These are phyloP conservation scores for Neofusicoccum ribis DNA, from an alignment of 2,329 filamentous ascomycete genomes.

Conservation along the genomic window DNA sequence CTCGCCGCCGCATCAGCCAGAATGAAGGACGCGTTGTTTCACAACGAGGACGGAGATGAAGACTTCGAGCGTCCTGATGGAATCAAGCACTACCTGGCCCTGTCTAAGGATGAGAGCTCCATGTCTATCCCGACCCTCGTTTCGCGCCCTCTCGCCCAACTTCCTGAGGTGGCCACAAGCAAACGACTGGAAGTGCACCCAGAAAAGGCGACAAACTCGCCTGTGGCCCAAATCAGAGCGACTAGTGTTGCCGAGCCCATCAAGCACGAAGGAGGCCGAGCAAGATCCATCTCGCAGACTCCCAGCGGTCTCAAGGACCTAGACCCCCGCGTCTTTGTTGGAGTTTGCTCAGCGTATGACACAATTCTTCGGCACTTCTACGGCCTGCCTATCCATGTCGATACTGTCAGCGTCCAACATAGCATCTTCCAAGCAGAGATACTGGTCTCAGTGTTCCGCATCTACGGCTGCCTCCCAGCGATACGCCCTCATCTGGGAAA, in stretches of 20 bases:
- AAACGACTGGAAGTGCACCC: too few relatives aligned
- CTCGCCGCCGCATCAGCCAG: slow-evolving; percentile 1
- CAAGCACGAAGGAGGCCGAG: not conserved
- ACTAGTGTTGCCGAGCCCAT: not conserved
- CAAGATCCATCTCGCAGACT: too few relatives aligned
- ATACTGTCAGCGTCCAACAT: slow-evolving; percentile 22
- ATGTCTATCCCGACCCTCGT: too few relatives aligned
- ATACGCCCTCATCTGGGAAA: slow-evolving; percentile 28
- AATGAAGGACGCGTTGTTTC: not conserved
- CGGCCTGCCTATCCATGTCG: slow-evolving; percentile 24
- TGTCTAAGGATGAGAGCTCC: too few relatives aligned
- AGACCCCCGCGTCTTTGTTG: not conserved
- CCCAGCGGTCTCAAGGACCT: not conserved
- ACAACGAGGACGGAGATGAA: not conserved
- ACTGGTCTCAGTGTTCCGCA: slow-evolving; percentile 29
- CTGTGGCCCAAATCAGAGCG: not conserved
- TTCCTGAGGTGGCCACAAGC: not conserved
- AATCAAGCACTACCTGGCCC: not conserved
- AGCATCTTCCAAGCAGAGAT: slow-evolving; percentile 30
- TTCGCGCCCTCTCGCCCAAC: too few relatives aligned
- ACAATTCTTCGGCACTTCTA: slow-evolving; percentile 33
- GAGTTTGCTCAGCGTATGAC: slow-evolving; percentile 19
- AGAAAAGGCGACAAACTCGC: not conserved
- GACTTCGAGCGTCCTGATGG: not conserved
- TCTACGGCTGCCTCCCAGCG: slow-evolving; percentile 27